Evolutionary conservation across 345 rosid species (phyloP).

Genomic region (Gossypium stocksii): DNA sequence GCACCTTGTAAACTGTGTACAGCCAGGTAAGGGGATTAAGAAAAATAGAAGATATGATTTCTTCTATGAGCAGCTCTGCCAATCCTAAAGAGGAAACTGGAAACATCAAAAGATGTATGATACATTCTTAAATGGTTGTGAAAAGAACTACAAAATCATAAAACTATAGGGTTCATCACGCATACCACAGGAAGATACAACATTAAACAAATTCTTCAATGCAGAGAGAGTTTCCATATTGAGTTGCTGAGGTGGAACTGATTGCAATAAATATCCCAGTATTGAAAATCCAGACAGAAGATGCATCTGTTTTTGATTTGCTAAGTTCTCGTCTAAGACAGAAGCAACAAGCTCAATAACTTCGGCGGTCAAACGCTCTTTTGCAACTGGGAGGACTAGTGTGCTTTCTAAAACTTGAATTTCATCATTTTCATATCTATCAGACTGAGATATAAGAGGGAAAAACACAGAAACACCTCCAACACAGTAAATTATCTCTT

Average conservation of each 20-base stretch:
- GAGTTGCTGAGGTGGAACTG: slow-evolving; percentile 81
- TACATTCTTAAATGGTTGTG: slow-evolving; percentile 1
- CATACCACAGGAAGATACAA: slow-evolving; percentile 73
- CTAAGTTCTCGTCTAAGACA: slow-evolving; percentile 83
- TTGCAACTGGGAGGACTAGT: slow-evolving; percentile 51
- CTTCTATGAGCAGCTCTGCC: slow-evolving; percentile 75
- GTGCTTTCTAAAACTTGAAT: slow-evolving; percentile 40
- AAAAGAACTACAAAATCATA: slow-evolving; percentile 2
- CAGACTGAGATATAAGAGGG: slow-evolving; percentile 82
- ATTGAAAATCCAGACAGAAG: slow-evolving; percentile 84
- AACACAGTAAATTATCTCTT: slow-evolving; percentile 88
- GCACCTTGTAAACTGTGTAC: slow-evolving; percentile 76
- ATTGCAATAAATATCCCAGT: slow-evolving; percentile 85
- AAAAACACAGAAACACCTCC: slow-evolving; percentile 97
- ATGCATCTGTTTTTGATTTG: slow-evolving; percentile 93
- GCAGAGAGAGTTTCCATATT: slow-evolving; percentile 90
- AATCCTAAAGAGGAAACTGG: slow-evolving; percentile 42
- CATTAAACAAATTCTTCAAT: slow-evolving; percentile 73
- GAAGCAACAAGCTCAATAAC: slow-evolving; percentile 92
- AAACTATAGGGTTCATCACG: slow-evolving; percentile 18
- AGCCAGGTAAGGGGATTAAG: slow-evolving; percentile 88
- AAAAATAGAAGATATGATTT: slow-evolving; percentile 78
- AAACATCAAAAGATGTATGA: slow-evolving; percentile 6
- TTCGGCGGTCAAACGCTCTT: slow-evolving; percentile 87
- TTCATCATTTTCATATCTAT: slow-evolving; percentile 66